These are phyloP conservation scores for Rugosomyces carneus DNA, from an alignment of 1,284 basidiomycete species.

Conservation along the genomic window DNA sequence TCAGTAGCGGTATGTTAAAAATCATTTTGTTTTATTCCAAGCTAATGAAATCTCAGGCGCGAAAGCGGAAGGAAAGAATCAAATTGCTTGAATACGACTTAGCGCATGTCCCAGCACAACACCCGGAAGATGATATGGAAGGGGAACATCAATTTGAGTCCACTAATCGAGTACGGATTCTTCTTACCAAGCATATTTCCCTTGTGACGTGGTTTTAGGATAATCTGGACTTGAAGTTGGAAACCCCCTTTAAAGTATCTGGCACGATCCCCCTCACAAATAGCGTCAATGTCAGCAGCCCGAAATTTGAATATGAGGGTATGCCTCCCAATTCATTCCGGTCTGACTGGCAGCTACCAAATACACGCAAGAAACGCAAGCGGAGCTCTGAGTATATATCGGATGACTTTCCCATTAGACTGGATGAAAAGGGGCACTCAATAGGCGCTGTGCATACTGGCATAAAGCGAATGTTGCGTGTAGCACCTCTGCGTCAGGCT, in stretches of 20 bases:
- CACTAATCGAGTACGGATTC: slow-evolving; percentile 2
- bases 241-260: not conserved
- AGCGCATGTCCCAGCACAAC: slow-evolving; percentile 1
- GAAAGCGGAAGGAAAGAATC: slow-evolving; percentile 12
- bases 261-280: not conserved
- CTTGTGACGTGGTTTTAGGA: not conserved
- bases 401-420: slow-evolving; percentile 16
- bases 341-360: slow-evolving; percentile 26
- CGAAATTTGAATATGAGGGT: slow-evolving; percentile 15
- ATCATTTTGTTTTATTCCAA: slow-evolving; percentile 4
- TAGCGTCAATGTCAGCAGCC: not conserved
- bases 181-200: not conserved
- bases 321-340: slow-evolving; percentile 29
- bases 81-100: slow-evolving; percentile 12
- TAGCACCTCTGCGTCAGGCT: slow-evolving; percentile 2
- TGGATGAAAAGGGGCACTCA: slow-evolving; percentile 19
- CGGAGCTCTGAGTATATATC: slow-evolving; percentile 19
- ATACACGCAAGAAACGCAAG: slow-evolving; percentile 18
- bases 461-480: slow-evolving; percentile 14
- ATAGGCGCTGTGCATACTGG: slow-evolving; percentile 18
- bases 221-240: not conserved
- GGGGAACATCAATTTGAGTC: not conserved
- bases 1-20: slow-evolving; percentile 18
- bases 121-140: not conserved
- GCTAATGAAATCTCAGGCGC: slow-evolving; percentile 4